Evolutionary conservation across 1,284 basidiomycete species (phyloP), one percentile per base, ranked within the genome.

Genomic region (Golubevia pallescens): DNA sequence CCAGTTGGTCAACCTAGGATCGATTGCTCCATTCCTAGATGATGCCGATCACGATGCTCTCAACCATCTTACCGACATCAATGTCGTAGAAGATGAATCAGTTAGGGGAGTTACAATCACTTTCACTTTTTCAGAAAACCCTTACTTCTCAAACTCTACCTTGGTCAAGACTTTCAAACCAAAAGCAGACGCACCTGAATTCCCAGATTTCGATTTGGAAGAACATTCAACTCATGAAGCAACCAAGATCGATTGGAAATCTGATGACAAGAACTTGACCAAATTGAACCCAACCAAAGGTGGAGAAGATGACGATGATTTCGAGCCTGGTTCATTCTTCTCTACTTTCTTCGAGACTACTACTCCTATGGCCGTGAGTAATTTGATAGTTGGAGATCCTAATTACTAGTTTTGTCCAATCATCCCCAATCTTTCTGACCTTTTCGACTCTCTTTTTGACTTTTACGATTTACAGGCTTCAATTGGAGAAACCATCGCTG

Each of bases 271-370:
- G 70, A 84, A 84, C 73, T 72, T 81, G 24, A 54, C 51, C 57
- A 81, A 81, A 71, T 53, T 71, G 28, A 74, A 76, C 68, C 81
- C 81, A n/a, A 78, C 79, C 32, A 61, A 68, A 53, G 78, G 75
- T 34, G 71, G 66, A 38, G 59, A 64, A 6, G 76, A 63, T 10
- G 57, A 64, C 7, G 63, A 61, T 42, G 66, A 82, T 63, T 82
- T 81, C 68, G 80, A 81, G 56, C 81, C 81, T 8, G 81, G 81
- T 57, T 77, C 74, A 8, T 84, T 84, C 72, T 84, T 84, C 73
- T 73, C 75, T 23, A 72, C 66, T 59, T 83, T 84, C 67, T 84
- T 84, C 48, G 80, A 82, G 55, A 78, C 69, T 64, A 68, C 68
- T 21, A 68, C 72, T 60, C 63, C 61, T 38, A 73, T 80, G 4